Evolutionary conservation across 768 basidiomycete genomes (phyloP), one percentile per base, ranked within the genome.

Genomic region (Suillus hirtellus): DNA sequence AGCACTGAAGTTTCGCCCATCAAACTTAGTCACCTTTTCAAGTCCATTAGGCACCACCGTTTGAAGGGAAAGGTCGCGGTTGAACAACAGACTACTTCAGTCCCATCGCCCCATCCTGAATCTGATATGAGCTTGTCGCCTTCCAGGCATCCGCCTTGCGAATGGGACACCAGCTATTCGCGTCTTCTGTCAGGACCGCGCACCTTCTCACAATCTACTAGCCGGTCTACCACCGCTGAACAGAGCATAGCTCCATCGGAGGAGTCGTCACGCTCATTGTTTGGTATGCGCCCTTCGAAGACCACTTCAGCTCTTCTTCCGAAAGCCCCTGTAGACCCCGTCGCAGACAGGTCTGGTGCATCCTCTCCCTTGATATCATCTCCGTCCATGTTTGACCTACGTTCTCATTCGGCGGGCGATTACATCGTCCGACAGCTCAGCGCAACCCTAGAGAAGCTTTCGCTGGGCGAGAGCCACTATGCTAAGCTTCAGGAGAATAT

Each of bases 341-440:
- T 53, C 34, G 1, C 52, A 37, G 34, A 53, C 34, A 35, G 11
- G 19, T 12, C 19, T 12, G 52, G 11, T n/a, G 6, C 19, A n/a
- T 53, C 34, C 5, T 12, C 52, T 53, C 11, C 52, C 2, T 12
- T 53, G 11, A 35, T 34, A 19, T 53, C 52, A n/a, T 53, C 52
- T 34, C 52, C 52, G 2, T 35, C 52, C 34, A 34, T 53, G 31
- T 53, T 53, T n/a, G 3, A 35, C 19, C 52, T 53, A 11, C 52
- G 52, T 12, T 35, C 52, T 53, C 52, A 35, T 35, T 53, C 52
- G 19, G 34, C 34, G 19, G 34, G 52, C 35, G 52, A 53, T 53
- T 53, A 53, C 52, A 35, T 53, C 34, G 31, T 53, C 19, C 52
- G 52, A n/a, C 52, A 53, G 34, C 52, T 53, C 35, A 19, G 52